Base-by-base conservation (phyloP, 2,329 filamentous ascomycete species). In the Colletotrichum orbiculare region DNA sequence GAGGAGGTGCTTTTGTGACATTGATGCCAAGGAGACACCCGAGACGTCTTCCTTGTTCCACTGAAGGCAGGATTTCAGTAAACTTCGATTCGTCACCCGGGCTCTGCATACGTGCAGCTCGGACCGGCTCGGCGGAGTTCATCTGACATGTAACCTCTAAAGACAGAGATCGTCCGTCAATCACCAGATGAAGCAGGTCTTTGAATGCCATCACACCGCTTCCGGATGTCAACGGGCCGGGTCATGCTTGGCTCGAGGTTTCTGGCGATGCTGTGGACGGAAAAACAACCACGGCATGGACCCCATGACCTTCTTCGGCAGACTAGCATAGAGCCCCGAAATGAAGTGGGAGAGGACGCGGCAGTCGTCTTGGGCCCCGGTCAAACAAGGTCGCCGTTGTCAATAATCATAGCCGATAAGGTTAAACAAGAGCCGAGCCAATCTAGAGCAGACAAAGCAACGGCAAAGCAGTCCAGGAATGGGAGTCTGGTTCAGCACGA, bases 391-490 rank as follows among this genome's bases (percentile, higher is more conserved):
- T 25, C 25, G 25, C 25, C 13, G 11, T 9, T 50, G 15, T 43
- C 46, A 50, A 37, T 25, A 58, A 50, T 45, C 17, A 43, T 58
- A 33, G 25, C 33, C 38, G 46, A 58, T 58, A 58, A 50, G 55
- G 55, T 58, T 58, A 50, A 58, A 43, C 25, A 17, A 48, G 17
- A 43, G 55, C 54, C 37, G 35, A 57, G 55, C 55, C 38, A 58
- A 58, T 43, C 8, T 50, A 58, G 38, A 5, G 37, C 46, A 50
- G 47, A 50, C 45, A n/a, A 42, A 33, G 9, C 15, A 35, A 17
- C 55, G 46, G 55, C 47, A 41, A 12, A 25, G 33, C 25, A 37
- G 9, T 42, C 55, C 46, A 49, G 38, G 55, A 58, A 50, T 10
- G 55, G 55, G 50, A 58, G 46, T 43, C 54, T 9, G 38, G 35